phyloP scores from a whole-genome alignment of 2,329 filamentous ascomycete species.

The Trichoderma afroharzianum region DNA sequence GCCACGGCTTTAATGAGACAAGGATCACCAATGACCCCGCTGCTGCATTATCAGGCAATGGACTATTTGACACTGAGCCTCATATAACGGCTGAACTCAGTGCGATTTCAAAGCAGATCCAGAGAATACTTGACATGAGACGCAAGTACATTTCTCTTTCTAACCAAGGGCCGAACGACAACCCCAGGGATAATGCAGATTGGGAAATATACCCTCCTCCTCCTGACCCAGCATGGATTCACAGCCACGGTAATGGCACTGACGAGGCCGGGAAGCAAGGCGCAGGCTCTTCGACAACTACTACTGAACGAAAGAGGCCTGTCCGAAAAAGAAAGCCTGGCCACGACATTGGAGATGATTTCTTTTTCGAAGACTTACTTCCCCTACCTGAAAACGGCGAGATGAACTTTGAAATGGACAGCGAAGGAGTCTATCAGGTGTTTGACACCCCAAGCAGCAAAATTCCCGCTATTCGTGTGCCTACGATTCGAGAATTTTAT shows the following conservation, averaged over 20 bases:
- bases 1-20: constrained; percentile 30
- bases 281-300: constrained; percentile 18
- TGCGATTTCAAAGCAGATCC: constrained; percentile 85
- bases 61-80: constrained; percentile 68
- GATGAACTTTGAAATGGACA: constrained; percentile 76
- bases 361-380: constrained; percentile 72
- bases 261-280: constrained; percentile 1
- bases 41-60: constrained; percentile 59
- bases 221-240: constrained; percentile 80
- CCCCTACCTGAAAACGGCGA: constrained; percentile 69
- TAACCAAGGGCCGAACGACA: constrained; percentile 55
- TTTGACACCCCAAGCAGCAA: constrained; percentile 70
- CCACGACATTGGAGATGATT: constrained; percentile 65
- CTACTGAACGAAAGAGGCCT: constrained; percentile 40
- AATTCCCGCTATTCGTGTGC: constrained; percentile 80
- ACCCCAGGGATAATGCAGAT: neutral
- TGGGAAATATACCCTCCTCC: constrained; percentile 40
- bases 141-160: constrained; percentile 87
- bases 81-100: constrained; percentile 80
- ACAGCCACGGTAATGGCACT: constrained; percentile 24
- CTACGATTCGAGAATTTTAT: constrained; percentile 91
- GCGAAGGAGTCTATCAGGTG: constrained; percentile 89
- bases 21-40: constrained; percentile 43
- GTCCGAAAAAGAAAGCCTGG: constrained; percentile 62
- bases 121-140: constrained; percentile 81